phyloP scores from a whole-genome alignment of 2,329 filamentous ascomycete genomes.

The Verticillium albo-atrum region DNA sequence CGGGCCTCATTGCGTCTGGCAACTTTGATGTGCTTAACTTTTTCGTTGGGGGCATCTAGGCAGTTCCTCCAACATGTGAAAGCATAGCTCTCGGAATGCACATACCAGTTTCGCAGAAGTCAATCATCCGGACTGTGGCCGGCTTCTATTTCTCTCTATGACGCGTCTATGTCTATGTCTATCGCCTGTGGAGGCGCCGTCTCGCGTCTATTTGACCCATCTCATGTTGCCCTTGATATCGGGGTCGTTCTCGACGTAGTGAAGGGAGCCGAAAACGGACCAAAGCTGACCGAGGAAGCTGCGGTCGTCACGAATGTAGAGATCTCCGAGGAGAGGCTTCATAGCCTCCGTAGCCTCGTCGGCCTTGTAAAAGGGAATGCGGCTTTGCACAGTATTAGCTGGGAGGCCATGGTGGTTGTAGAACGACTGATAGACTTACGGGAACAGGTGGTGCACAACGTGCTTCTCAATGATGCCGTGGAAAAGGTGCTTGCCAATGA shows the following conservation, averaged over 20 bases:
- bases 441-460: slow-evolving; percentile 58
- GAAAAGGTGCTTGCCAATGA: slow-evolving; percentile 57
- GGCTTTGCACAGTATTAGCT: slow-evolving; percentile 17
- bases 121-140: not conserved
- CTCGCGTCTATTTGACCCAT: slow-evolving; percentile 21
- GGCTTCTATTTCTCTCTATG: not conserved
- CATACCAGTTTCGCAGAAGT: not conserved
- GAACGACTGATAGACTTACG: slow-evolving; percentile 27
- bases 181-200: not conserved
- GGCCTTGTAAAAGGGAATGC: slow-evolving; percentile 57
- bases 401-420: not conserved
- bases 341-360: slow-evolving; percentile 55
- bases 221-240: slow-evolving; percentile 27
- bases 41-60: slow-evolving; percentile 17
- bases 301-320: slow-evolving; percentile 43
- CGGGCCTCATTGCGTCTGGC: slow-evolving; percentile 24
- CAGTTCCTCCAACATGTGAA: not conserved
- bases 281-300: slow-evolving; percentile 41
- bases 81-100: not conserved
- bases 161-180: not conserved
- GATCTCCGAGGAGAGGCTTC: slow-evolving; percentile 48
- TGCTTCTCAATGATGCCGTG: slow-evolving; percentile 59
- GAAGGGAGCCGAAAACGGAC: slow-evolving; percentile 40
- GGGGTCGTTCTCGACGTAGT: slow-evolving; percentile 39
- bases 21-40: slow-evolving; percentile 20